Percentiles rank a stretch among this genome's conserved stretches.
These are phyloP conservation scores for Neodidymelliopsis sp. DNA, from an alignment of 2,329 filamentous ascomycete species.

Conservation along the genomic window DNA sequence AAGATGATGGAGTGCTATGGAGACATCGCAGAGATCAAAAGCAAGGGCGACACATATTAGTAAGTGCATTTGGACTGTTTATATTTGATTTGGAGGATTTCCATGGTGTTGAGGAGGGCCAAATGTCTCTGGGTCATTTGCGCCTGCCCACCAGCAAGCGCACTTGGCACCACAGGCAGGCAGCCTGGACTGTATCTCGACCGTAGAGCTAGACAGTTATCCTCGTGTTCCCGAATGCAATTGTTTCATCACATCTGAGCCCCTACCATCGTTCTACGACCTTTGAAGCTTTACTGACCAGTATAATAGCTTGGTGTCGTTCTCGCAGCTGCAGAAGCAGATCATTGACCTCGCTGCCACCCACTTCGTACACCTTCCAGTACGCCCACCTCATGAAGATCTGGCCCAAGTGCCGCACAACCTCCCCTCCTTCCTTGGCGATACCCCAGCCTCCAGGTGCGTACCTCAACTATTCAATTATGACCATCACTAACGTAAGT, in stretches of 20 bases:
- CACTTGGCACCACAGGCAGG: conserved; percentile 19
- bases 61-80: conserved; percentile 47
- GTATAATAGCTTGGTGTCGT: conserved; percentile 57
- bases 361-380: conserved; percentile 61
- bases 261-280: conserved; percentile 15
- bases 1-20: conserved; percentile 54
- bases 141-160: conserved; percentile 15
- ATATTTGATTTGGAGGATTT: conserved; percentile 23
- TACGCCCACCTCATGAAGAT: conserved; percentile 59
- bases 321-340: conserved; percentile 59
- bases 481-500: neutral
- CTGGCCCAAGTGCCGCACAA: conserved; percentile 60
- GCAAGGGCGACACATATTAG: conserved; percentile 54
- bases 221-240: conserved; percentile 36
- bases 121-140: conserved; percentile 22
- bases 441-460: conserved; percentile 58
- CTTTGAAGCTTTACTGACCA: conserved; percentile 27
- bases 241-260: conserved; percentile 23
- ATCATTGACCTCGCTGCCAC: conserved; percentile 61
- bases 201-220: conserved; percentile 19
- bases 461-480: conserved; percentile 3
- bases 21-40: conserved; percentile 53
- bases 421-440: conserved; percentile 63
- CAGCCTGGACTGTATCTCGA: conserved; percentile 22
- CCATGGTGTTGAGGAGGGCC: conserved; percentile 20